Base-by-base conservation (phyloP, 2,329 filamentous ascomycete species). In the Cladophialophora chaetospira region DNA sequence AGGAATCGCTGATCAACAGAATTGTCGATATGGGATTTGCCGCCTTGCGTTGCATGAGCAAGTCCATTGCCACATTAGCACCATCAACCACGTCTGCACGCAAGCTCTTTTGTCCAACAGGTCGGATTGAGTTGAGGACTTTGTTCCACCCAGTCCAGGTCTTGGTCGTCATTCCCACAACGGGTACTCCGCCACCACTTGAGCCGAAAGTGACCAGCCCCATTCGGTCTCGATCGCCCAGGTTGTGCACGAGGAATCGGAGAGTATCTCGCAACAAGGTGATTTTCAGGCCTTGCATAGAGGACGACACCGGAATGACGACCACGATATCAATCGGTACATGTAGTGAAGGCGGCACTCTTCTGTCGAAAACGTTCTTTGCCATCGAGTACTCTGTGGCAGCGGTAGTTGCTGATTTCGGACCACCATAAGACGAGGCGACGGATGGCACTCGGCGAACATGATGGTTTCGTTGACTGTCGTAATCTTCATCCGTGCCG, bases 281-380 rank as follows among this genome's bases (percentile, higher is more conserved):
- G 69, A 97, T 97, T 77, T 99, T 99, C 59, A 99, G 84, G n/a
- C 94, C 94, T 73, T 97, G 94, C 93, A 97, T 99, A 0, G 94
- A 97, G 1, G 93, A 96, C 0, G 94, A 97, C 4, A 99, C 91
- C 0, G 94, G 94, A 29, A 99, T 92, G 19, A 99, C 94, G 0
- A 97, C 91, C 0, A 99, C 93, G 26, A 99, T 86, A 69, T 99
- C 94, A 52, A 97, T 84, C 1, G 94, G 93, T 13, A 97, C 90
- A 70, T 99, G 94, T 45, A 93, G 72, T 4, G 87, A 82, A 68
- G 67, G 50, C 75, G 76, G 68, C 71, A 73, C 75, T 50, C 64
- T 66, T 57, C 25, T 70, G 54, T 46, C 70, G 48, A 28, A 57
- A 35, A 58, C 52, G 72, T 69, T 71, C 15, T 82, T 82, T 36